phyloP scores from a whole-genome alignment of 176 grass and related monocot species.

The Oryza officinalis region DNA sequence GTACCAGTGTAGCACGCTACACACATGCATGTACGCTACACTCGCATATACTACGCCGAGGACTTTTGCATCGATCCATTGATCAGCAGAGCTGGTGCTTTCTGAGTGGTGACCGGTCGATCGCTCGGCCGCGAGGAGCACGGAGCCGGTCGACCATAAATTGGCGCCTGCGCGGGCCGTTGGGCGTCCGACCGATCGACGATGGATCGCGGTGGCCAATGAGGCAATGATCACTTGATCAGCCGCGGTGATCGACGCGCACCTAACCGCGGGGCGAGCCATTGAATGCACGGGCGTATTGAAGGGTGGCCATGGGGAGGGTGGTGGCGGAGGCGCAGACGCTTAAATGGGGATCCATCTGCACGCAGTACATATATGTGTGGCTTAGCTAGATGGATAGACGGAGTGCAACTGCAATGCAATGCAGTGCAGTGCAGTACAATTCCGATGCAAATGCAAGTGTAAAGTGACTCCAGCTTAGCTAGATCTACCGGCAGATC shows the following conservation, averaged over 20 bases:
- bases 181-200: slow-evolving; percentile 24
- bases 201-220: background rate
- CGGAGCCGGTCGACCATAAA: slow-evolving; percentile 61
- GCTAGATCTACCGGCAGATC: background rate
- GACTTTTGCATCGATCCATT: background rate
- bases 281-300: slow-evolving; percentile 50
- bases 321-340: background rate
- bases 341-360: slow-evolving; percentile 25
- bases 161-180: slow-evolving; percentile 57
- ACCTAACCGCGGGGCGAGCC: slow-evolving; percentile 38
- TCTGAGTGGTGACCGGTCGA: background rate
- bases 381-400: background rate
- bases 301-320: slow-evolving; percentile 1
- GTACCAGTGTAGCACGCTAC: background rate
- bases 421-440: background rate
- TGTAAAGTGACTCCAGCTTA: background rate
- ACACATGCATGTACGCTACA: background rate
- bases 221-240: background rate
- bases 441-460: background rate
- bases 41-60: background rate
- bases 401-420: background rate
- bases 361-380: background rate
- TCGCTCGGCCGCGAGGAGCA: background rate
- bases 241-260: background rate
- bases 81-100: background rate